A percentile compares a stretch with the other conserved stretches of the same genome.
These are phyloP conservation scores for Aspergillus japonicus DNA, from an alignment of 2,329 filamentous ascomycete genomes.

Conservation along the genomic window DNA sequence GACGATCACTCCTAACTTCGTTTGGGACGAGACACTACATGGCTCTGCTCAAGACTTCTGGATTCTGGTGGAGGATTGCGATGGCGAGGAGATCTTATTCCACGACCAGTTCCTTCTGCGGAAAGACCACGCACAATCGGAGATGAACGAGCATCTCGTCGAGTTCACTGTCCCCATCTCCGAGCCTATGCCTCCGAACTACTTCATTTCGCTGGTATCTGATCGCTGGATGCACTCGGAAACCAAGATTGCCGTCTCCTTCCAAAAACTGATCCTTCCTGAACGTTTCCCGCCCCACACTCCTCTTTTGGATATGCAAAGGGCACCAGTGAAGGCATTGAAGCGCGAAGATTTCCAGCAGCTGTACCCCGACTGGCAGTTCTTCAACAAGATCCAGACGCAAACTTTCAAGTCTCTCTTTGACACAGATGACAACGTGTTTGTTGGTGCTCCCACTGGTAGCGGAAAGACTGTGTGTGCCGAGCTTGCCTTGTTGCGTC, in stretches of 20 bases:
- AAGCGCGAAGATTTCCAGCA: constrained; percentile 80
- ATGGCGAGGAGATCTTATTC: constrained; percentile 92
- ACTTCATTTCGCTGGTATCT: constrained; percentile 92
- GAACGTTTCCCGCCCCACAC: constrained; percentile 96
- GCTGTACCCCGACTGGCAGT: constrained; percentile 78
- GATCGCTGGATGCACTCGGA: constrained; percentile 99
- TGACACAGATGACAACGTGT: constrained; percentile 87
- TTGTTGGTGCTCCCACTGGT: constrained; percentile 87
- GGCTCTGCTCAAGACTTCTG: constrained; percentile 90
- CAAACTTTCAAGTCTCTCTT: constrained; percentile 95
- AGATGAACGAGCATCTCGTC: constrained; percentile 89
- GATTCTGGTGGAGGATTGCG: constrained; percentile 96
- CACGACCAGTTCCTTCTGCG: constrained; percentile 92
- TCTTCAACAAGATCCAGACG: constrained; percentile 97
- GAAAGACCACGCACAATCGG: constrained; percentile 79
- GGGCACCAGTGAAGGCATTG: constrained; percentile 81
- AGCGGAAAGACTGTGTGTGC: constrained; percentile 97
- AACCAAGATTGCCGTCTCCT: constrained; percentile 87
- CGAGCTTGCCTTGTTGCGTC: constrained; percentile 84
- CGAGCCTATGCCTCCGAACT: constrained; percentile 97
- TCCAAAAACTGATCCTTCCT: constrained; percentile 89
- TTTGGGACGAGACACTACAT: constrained; percentile 90
- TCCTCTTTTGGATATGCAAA: constrained; percentile 85
- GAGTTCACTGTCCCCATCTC: constrained; percentile 96
- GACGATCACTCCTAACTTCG: constrained; percentile 88